Base-by-base conservation (phyloP, 495 filamentous ascomycete species). In the Trichoderma asperelloides region DNA sequence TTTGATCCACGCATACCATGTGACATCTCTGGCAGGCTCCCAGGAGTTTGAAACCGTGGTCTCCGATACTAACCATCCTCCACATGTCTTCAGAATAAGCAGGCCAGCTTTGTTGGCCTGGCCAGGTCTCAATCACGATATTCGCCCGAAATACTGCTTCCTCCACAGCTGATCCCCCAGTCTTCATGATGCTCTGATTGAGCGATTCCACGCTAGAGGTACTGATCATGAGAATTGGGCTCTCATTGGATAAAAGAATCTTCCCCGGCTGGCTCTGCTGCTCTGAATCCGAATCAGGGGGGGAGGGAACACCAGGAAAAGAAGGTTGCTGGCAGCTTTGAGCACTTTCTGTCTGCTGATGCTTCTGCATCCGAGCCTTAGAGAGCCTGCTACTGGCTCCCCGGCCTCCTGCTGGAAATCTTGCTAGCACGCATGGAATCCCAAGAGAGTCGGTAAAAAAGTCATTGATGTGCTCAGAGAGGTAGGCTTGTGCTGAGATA, bases 1-100 rank as follows among this genome's bases (percentile, higher is more conserved):
- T 77, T 71, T 96, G 95, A 69, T 98, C 87, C 57, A 97, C 85
- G 73, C 94, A 97, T 15, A 98, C 89, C 91, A 98, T 97, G 71
- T 96, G 92, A 69, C 95, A 98, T 18, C 95, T 79, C 43, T 93
- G 84, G 72, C 95, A 98, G 23, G 87, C 83, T 0, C 91, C 93
- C 5, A 97, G 78, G 68, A 93, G 85, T 71, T 90, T 81, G 65
- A 91, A 89, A 3, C 78, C 71, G 37, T 87, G 79, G 16, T 71
- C 63, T 16, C 85, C 84, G 47, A 89, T 83, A 41, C 75, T 74
- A 16, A 86, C 37, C 18, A 65, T 77, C 25, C 74, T 74, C 87
- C 86, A 89, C 18, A 76, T 66, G 72, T 89, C 87, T 73, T 89
- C 87, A 8, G 71, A 72, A 65, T 85, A 85, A 8, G 79, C 66